Conservation (phyloP, 306 rosid species). For the Acmispon strigosus region DNA sequence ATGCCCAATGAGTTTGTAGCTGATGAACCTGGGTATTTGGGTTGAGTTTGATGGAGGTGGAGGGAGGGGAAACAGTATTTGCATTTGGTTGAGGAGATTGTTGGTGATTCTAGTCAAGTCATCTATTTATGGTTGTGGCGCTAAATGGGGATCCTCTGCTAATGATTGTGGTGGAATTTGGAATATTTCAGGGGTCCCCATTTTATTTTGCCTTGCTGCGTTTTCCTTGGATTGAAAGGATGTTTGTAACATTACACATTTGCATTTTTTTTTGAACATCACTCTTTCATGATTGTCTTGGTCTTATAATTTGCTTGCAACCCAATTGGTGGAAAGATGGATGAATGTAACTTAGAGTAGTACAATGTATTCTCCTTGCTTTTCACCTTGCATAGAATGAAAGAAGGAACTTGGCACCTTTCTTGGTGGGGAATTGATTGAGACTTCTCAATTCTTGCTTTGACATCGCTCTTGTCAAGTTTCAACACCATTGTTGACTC, state of each 20-base stretch:
- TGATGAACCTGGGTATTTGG: no score
- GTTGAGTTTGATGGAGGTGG: no score
- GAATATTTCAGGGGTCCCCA: conserved; percentile 18
- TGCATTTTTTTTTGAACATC: not conserved
- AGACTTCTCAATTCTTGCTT: not conserved
- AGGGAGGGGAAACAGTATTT: not conserved
- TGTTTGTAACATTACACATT: not conserved
- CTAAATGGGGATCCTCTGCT: not conserved
- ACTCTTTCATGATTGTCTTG: not conserved
- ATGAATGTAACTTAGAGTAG: not conserved
- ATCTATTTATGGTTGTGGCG: no score
- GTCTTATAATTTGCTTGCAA: not conserved
- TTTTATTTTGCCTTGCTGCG: conserved; percentile 7
- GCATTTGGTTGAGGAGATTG: not conserved
- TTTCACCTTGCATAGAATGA: not conserved
- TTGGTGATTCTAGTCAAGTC: not conserved
- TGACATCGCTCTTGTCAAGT: not conserved
- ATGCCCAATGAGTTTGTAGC: not conserved
- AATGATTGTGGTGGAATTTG: not conserved
- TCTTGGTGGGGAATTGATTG: not conserved
- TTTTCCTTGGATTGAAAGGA: not conserved
- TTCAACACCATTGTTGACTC: not conserved
- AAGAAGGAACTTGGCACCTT: not conserved
- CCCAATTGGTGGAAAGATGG: not conserved
- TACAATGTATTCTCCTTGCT: not conserved